These are phyloP conservation scores for Boletus rufocinnamomeus DNA, from an alignment of 768 basidiomycete species.

Conservation along the genomic window DNA sequence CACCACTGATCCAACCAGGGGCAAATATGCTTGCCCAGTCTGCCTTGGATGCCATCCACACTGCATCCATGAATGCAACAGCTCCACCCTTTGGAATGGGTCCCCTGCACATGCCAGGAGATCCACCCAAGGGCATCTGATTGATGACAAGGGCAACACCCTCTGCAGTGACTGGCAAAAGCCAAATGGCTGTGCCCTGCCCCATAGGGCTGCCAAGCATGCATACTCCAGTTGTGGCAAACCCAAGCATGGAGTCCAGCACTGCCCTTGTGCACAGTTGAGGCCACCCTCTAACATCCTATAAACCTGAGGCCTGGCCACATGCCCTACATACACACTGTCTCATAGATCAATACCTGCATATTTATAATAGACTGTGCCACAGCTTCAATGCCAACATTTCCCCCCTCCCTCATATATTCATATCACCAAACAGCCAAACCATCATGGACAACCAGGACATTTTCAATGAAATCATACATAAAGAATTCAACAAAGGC, in stretches of 20 bases:
- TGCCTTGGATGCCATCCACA: not conserved
- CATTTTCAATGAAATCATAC: not conserved
- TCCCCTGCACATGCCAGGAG: rapidly evolving
- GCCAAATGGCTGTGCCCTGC: not conserved
- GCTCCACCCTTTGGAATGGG: not conserved
- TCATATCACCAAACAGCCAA: not conserved
- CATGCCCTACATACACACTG: rapidly evolving
- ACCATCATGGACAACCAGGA: not conserved
- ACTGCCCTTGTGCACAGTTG: not conserved
- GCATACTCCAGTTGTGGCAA: not conserved
- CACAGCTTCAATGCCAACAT: rapidly evolving
- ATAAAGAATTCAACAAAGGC: not conserved
- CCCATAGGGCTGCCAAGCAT: no score
- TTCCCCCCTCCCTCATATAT: not conserved
- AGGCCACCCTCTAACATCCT: not conserved
- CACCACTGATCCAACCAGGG: no score
- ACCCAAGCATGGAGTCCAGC: not conserved
- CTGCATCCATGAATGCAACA: not conserved
- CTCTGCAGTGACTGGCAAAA: not conserved
- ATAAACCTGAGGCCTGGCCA: not conserved
- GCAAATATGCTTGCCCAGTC: not conserved
- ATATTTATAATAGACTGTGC: rapidly evolving
- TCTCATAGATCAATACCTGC: not conserved
- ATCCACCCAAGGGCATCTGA: not conserved
- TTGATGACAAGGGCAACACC: rapidly evolving